Percentiles rank a stretch among this genome's conserved stretches.
Evolutionary conservation across 305 asterid species (phyloP).

Genomic region (Solanum hybrid): DNA sequence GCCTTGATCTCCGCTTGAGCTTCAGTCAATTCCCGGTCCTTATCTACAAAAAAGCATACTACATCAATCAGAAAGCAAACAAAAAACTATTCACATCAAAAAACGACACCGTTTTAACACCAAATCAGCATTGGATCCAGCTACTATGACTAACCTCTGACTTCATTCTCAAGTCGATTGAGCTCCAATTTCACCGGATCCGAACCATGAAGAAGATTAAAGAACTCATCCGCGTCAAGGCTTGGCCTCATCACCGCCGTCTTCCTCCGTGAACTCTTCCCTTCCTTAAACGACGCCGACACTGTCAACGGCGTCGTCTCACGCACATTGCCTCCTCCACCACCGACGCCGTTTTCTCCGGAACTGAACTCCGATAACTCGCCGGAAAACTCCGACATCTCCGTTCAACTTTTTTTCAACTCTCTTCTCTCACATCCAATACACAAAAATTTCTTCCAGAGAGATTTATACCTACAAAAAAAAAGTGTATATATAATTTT

Average conservation of each 20-base stretch:
- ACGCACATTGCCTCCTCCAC: slow-evolving; percentile 36
- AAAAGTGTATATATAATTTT: not conserved
- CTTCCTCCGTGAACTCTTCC: slow-evolving; percentile 43
- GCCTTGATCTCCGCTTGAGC: slow-evolving; percentile 72
- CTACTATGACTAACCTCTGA: slow-evolving; percentile 47
- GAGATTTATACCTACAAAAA: not conserved
- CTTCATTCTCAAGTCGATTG: slow-evolving; percentile 75
- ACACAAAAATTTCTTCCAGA: not conserved
- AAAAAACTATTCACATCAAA: not conserved
- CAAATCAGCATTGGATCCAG: slow-evolving; percentile 47
- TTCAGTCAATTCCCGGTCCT: slow-evolving; percentile 73
- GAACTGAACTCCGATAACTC: slow-evolving; percentile 37
- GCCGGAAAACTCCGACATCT: slow-evolving; percentile 69
- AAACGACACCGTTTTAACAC: not conserved
- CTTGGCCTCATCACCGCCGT: slow-evolving; percentile 47
- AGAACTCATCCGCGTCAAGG: slow-evolving; percentile 59
- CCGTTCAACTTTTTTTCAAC: slow-evolving; percentile 22
- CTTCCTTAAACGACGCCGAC: slow-evolving; percentile 56
- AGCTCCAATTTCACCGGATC: slow-evolving; percentile 85
- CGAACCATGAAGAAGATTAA: slow-evolving; percentile 68
- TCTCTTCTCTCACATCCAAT: not conserved
- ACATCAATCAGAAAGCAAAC: not conserved
- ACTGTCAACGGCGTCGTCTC: slow-evolving; percentile 34
- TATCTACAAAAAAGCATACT: slow-evolving; percentile 25
- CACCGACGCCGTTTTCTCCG: slow-evolving; percentile 32